A percentile compares a stretch with the other conserved stretches of the same genome.
These are phyloP conservation scores for Penicillium sp. DNA, from an alignment of 2,329 filamentous ascomycete genomes.

Conservation along the genomic window DNA sequence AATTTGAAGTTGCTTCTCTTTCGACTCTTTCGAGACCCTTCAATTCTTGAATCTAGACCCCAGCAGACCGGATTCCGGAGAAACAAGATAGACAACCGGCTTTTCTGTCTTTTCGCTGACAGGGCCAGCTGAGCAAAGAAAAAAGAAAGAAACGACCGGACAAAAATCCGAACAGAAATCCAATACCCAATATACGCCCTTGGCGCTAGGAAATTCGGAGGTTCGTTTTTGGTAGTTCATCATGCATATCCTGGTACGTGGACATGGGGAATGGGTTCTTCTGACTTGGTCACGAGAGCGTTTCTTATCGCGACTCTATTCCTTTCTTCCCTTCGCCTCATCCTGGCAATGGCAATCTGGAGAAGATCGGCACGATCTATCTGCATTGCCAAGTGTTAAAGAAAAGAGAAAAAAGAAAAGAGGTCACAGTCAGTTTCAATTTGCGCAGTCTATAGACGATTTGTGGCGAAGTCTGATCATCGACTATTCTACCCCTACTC, in stretches of 20 bases:
- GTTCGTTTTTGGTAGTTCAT: slow-evolving; percentile 2
- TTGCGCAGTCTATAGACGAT: not conserved
- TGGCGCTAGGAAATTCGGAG: slow-evolving; percentile 19
- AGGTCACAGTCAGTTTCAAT: not conserved
- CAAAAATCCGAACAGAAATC: slow-evolving; percentile 13
- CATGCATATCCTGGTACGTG: slow-evolving; percentile 57
- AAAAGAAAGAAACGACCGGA: slow-evolving; percentile 14
- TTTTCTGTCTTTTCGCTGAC: not conserved
- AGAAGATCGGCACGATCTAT: not conserved
- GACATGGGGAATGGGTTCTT: not conserved
- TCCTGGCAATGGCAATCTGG: slow-evolving; percentile 3
- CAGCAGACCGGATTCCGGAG: not conserved
- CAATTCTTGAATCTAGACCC: not conserved
- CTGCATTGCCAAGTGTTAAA: slow-evolving; percentile 2
- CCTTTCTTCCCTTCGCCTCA: slow-evolving; percentile 12
- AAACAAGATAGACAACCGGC: not conserved
- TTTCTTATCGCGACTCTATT: slow-evolving; percentile 7
- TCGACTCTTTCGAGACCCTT: not conserved
- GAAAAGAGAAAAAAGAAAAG: not conserved
- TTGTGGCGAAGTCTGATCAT: not conserved
- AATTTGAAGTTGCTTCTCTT: slow-evolving; percentile 3
- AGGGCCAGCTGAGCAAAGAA: not conserved
- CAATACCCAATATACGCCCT: slow-evolving; percentile 5
- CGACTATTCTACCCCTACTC: not conserved
- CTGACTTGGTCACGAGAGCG: not conserved